Conservation (phyloP, 1,139 yeast species). For the Saccharomyces uvarum region DNA sequence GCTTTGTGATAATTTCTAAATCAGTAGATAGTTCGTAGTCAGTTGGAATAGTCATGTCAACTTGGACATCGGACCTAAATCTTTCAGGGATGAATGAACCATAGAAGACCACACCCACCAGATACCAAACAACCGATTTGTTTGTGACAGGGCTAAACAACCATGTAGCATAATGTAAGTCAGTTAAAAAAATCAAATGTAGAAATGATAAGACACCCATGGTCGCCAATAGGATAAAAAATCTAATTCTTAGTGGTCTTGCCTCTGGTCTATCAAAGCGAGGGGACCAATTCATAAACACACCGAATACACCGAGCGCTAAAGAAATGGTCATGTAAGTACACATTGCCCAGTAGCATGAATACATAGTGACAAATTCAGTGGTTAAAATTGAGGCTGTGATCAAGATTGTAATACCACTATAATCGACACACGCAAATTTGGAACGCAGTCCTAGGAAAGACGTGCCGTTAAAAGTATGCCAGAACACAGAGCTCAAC, state of each 20-base stretch:
- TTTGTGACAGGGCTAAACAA: constrained; percentile 25
- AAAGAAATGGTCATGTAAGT: constrained; percentile 55
- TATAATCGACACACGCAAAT: constrained; percentile 90
- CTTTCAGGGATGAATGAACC: constrained; percentile 88
- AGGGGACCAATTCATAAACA: constrained; percentile 83
- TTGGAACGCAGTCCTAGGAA: constrained; percentile 53
- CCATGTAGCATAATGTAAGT: constrained; percentile 42
- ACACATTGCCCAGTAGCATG: constrained; percentile 23
- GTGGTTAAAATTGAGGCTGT: constrained; percentile 86
- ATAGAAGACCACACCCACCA: constrained; percentile 77
- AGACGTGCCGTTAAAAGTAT: constrained; percentile 79
- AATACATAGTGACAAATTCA: constrained; percentile 70
- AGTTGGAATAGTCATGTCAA: constrained; percentile 32
- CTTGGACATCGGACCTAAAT: constrained; percentile 55
- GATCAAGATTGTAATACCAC: constrained; percentile 85
- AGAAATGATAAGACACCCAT: constrained; percentile 64
- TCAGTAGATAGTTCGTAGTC: constrained; percentile 27
- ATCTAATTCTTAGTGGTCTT: constrained; percentile 70
- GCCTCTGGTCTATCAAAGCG: constrained; percentile 82
- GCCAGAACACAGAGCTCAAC: constrained; percentile 79
- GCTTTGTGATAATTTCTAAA: constrained; percentile 27
- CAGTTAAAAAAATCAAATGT: constrained; percentile 50
- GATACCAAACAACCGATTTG: constrained; percentile 54
- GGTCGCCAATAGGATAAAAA: constrained; percentile 71
- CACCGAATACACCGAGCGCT: constrained; percentile 63